Conservation (phyloP, 371 early-diverging fungal genomes). For the Conidiobolus incongruus region DNA sequence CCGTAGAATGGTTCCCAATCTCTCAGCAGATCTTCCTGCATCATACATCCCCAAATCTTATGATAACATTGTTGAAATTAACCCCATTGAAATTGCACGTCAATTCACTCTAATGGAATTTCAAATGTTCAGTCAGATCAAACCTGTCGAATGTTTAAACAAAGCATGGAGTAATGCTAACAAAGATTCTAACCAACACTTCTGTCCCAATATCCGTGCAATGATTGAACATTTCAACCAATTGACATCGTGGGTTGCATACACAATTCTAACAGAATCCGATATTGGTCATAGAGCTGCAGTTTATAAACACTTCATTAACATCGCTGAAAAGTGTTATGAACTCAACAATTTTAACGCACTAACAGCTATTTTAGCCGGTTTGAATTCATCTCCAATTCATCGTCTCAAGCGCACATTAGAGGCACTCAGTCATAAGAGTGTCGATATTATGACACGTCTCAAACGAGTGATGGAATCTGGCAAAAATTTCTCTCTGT, state of each 20-base stretch:
- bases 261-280: slow-evolving; percentile 49
- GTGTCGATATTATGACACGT: slow-evolving; percentile 9
- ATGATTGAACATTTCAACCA: slow-evolving; percentile 45
- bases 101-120: slow-evolving; percentile 6
- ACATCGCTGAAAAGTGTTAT: slow-evolving; percentile 56
- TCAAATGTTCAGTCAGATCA: slow-evolving; percentile 5
- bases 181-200: slow-evolving; percentile 29
- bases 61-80: slow-evolving; percentile 12
- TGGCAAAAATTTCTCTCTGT: slow-evolving; percentile 59
- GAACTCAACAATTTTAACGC: slow-evolving; percentile 78
- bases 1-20: slow-evolving; percentile 33
- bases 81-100: slow-evolving; percentile 5
- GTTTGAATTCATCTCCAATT: slow-evolving; percentile 70
- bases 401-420: slow-evolving; percentile 79
- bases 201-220: slow-evolving; percentile 37
- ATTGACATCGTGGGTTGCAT: slow-evolving; percentile 73
- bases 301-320: slow-evolving; percentile 60
- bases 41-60: slow-evolving; percentile 44
- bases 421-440: slow-evolving; percentile 17
- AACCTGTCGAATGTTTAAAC: slow-evolving; percentile 4
- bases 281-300: slow-evolving; percentile 52
- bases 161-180: slow-evolving; percentile 17
- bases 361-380: slow-evolving; percentile 71
- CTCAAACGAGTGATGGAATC: slow-evolving; percentile 45
- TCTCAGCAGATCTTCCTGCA: slow-evolving; percentile 23